A percentile compares a stretch with the other conserved stretches of the same genome.
phyloP scores from a whole-genome alignment of 1,139 yeast species.

The Kodamaea sp. region DNA sequence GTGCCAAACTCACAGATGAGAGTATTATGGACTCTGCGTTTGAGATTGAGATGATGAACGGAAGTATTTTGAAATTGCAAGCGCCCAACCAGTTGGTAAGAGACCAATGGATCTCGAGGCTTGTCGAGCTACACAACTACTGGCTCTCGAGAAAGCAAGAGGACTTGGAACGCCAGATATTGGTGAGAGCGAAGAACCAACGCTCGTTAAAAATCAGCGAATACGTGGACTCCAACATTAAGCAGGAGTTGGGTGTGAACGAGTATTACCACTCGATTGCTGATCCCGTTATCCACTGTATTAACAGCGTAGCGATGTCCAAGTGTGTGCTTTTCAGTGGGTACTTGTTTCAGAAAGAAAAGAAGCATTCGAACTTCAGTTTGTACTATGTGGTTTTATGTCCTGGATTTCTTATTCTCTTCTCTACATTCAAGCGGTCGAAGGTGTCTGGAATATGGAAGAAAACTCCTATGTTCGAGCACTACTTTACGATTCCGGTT shows the following conservation, averaged over 20 bases:
- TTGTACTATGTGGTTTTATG: conserved; percentile 64
- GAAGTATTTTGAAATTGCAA: conserved; percentile 51
- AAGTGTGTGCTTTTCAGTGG: conserved; percentile 67
- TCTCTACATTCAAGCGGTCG: conserved; percentile 48
- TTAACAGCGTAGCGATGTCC: conserved; percentile 59
- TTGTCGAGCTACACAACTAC: conserved; percentile 48
- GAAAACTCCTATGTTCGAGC: conserved; percentile 45
- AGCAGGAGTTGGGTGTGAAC: conserved; percentile 52
- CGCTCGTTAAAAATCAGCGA: conserved; percentile 52
- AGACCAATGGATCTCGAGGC: conserved; percentile 63
- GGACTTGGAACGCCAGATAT: conserved; percentile 40
- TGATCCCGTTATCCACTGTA: conserved; percentile 53
- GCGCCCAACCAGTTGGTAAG: conserved; percentile 55
- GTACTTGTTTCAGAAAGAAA: conserved; percentile 62
- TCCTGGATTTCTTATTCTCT: conserved; percentile 66
- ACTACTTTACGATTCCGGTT: conserved; percentile 60
- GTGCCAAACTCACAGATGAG: conserved; percentile 26
- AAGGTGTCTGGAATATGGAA: conserved; percentile 48
- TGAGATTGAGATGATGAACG: conserved; percentile 52
- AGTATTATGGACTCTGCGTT: conserved; percentile 47
- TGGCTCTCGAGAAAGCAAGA: conserved; percentile 56
- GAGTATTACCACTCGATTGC: conserved; percentile 56
- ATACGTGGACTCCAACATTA: conserved; percentile 57
- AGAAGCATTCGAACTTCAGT: conserved; percentile 65
- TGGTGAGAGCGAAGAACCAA: conserved; percentile 49